These are phyloP conservation scores for Pythium inflatum DNA, from an alignment of 352 stramenopile genomes.

Conservation along the genomic window DNA sequence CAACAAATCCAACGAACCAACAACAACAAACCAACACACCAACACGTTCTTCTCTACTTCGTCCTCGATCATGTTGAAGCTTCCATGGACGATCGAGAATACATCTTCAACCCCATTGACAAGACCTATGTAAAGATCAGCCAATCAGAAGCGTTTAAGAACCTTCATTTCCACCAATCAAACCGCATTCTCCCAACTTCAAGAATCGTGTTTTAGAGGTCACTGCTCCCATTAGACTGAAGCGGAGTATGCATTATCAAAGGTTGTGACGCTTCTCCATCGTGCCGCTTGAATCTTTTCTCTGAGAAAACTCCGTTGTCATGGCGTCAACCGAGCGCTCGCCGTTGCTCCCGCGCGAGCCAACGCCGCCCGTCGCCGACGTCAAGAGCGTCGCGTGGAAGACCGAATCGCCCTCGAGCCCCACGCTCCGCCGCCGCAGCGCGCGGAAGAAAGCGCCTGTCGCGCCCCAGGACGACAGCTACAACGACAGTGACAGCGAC, in stretches of 20 bases:
- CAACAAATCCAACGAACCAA: no score
- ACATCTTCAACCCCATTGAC: slow-evolving; percentile 20
- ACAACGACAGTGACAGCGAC: slow-evolving; percentile 6
- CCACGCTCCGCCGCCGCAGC: slow-evolving; percentile 7
- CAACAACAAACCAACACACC: background rate
- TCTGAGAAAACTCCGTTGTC: background rate
- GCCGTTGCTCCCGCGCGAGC: slow-evolving; percentile 17
- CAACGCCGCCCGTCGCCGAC: background rate
- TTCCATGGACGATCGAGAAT: background rate
- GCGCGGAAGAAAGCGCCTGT: background rate
- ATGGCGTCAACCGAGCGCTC: slow-evolving; percentile 11
- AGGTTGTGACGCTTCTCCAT: background rate
- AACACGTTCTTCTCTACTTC: background rate
- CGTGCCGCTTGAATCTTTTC: background rate
- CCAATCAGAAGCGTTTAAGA: slow-evolving; percentile 20
- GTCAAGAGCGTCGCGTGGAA: background rate
- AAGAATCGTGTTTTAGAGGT: slow-evolving; percentile 28
- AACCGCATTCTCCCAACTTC: background rate
- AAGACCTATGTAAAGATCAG: background rate
- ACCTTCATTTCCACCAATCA: slow-evolving; percentile 16
- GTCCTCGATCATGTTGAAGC: slow-evolving; percentile 28
- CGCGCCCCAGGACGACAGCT: slow-evolving; percentile 11
- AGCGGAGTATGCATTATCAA: background rate
- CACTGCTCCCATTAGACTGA: background rate
- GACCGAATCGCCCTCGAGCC: slow-evolving; percentile 4